Conservation (phyloP, 257 asterid genomes). For the Ilex asprella region DNA sequence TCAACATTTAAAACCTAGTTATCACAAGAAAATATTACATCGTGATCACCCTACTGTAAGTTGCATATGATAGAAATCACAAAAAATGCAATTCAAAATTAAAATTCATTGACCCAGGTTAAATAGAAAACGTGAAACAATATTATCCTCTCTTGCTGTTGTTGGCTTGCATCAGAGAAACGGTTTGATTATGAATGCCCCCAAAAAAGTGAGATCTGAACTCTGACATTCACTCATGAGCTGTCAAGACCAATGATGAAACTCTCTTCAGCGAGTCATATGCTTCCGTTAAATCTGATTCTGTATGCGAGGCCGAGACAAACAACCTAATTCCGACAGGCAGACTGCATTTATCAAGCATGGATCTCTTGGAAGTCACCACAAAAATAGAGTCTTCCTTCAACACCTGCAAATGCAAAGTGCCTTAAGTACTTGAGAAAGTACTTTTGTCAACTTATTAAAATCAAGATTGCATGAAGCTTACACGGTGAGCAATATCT, state of each 20-base stretch:
- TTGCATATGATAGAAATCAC: too few species aligned
- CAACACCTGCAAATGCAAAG: slow-evolving; percentile 43
- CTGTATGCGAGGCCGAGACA: slow-evolving; percentile 76
- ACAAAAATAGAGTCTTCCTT: slow-evolving; percentile 63
- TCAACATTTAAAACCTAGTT: too few species aligned
- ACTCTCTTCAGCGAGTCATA: slow-evolving; percentile 56
- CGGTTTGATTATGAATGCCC: too few species aligned
- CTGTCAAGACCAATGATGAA: slow-evolving; percentile 31
- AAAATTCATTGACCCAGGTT: too few species aligned
- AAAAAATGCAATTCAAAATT: too few species aligned
- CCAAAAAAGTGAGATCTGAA: too few species aligned
- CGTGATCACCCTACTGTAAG: too few species aligned
- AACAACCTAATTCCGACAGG: slow-evolving; percentile 70
- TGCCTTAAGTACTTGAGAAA: not conserved
- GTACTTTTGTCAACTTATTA: not conserved
- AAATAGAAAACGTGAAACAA: too few species aligned
- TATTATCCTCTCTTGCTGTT: too few species aligned
- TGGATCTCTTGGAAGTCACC: slow-evolving; percentile 64
- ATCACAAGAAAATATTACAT: too few species aligned
- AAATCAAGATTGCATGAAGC: slow-evolving; percentile 2
- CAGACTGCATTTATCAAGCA: slow-evolving; percentile 71
- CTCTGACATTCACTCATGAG: slow-evolving; percentile 11
- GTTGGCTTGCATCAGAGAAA: too few species aligned
- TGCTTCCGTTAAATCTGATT: slow-evolving; percentile 59
- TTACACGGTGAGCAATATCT: slow-evolving; percentile 55